These are phyloP conservation scores for Tetrapisispora iriomotensis DNA, from an alignment of 805 yeast genomes.

Conservation along the genomic window DNA sequence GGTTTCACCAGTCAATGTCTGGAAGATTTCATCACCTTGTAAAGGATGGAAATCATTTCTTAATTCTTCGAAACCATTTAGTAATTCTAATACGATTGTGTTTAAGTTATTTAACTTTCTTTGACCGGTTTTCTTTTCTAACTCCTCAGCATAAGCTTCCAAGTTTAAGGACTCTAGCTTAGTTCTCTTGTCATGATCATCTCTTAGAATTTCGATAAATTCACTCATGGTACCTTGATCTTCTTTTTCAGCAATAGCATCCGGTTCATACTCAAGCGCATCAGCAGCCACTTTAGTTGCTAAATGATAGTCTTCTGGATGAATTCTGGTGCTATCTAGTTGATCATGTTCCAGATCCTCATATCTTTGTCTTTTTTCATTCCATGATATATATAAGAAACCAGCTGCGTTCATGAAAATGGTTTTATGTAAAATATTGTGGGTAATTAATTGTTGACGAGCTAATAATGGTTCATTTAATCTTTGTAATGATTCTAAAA, in stretches of 20 bases:
- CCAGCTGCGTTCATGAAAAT: constrained; percentile 89
- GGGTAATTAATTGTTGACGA: constrained; percentile 82
- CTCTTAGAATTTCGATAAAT: constrained; percentile 41
- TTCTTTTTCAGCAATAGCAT: constrained; percentile 60
- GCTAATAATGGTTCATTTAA: constrained; percentile 43
- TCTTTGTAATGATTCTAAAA: constrained; percentile 66
- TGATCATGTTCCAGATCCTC: constrained; percentile 60
- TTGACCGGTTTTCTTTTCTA: constrained; percentile 43
- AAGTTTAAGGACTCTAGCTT: constrained; percentile 79
- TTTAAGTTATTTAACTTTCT: constrained; percentile 27
- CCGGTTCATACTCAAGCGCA: constrained; percentile 93
- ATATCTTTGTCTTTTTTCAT: constrained; percentile 35
- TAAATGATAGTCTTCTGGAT: constrained; percentile 93
- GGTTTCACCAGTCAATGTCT: constrained; percentile 82
- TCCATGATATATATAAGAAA: constrained; percentile 67
- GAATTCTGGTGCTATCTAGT: constrained; percentile 90
- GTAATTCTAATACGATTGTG: constrained; percentile 51
- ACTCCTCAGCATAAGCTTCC: constrained; percentile 86
- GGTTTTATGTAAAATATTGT: constrained; percentile 65
- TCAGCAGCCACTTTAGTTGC: constrained; percentile 98
- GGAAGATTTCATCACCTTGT: constrained; percentile 66
- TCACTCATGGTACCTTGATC: constrained; percentile 33
- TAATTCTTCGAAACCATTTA: constrained; percentile 78
- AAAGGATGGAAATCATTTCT: constrained; percentile 61
- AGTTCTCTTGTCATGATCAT: constrained; percentile 62